Evolutionary conservation across 345 rosid genomes (phyloP), one percentile per base, ranked within the genome.

Genomic region (Citrus sinensis): DNA sequence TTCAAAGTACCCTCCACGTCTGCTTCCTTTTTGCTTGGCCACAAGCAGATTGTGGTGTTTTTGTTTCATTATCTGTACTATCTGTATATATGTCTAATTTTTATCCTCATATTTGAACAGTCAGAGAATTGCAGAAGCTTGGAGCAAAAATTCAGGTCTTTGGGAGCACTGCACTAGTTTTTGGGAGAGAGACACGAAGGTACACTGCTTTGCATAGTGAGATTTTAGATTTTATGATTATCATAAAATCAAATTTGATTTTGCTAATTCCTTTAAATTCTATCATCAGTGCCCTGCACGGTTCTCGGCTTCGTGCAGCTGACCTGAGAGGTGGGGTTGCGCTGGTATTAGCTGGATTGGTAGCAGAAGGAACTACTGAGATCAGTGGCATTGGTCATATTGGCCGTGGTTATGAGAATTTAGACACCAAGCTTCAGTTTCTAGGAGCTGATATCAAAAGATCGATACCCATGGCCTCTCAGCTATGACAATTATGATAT

Each of bases 311-410:
- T 70, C 64, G 17, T 70, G 83, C 82, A 34, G 76, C 76, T 22
- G 81, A 83, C 68, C 37, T 83, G 75, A 80, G 86, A 74, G 82
- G 86, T 14, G 83, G 83, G 5, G 79, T 37, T 30, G 46, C 86
- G 4, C 56, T 80, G 69, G 70, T 83, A 25, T 71, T 83, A 70
- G 82, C 83, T 5, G 85, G 69, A 73, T 56, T 83, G 42, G 81
- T 80, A 67, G 85, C 83, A 32, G 75, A 76, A 73, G 85, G 85
- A 72, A 83, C 79, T 58, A 79, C 82, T 9, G 71, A 78, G 71
- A 71, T 80, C 66, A 25, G 29, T 60, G 78, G 56, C 46, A 66
- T 78, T 55, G 32, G 80, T 63, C 86, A 80, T 70, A 70, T 83
- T 30, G 82, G 78, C n/a, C 51, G 82, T 4, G 82, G 84, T 37